These are phyloP conservation scores for Acanthamoeba sp. DNA, from an alignment of 208 protist genomes.

Conservation along the genomic window DNA sequence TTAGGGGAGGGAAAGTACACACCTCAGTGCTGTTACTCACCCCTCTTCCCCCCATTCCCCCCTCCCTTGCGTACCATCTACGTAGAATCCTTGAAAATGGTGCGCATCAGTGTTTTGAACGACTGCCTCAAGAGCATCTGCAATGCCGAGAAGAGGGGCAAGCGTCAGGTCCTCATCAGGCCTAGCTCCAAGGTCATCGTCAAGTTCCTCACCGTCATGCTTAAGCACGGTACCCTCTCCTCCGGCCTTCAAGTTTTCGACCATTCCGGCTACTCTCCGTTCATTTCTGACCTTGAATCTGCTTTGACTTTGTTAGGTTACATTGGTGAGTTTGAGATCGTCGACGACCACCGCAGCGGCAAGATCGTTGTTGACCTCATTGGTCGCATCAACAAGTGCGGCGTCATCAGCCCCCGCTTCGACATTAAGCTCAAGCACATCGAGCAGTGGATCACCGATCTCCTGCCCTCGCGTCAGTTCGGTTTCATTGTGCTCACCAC, in stretches of 20 bases:
- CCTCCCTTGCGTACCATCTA: too few species aligned
- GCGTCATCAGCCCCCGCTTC: constrained; percentile 99
- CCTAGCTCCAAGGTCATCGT: constrained; percentile 99
- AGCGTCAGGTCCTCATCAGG: constrained; percentile 97
- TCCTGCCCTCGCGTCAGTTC: constrained; percentile 99
- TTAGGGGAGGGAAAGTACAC: constrained; percentile 58
- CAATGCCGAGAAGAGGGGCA: constrained; percentile 99
- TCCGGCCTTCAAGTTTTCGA: too few species aligned
- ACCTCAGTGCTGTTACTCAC: neutral
- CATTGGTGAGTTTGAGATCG: constrained; percentile 99
- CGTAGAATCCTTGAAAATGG: constrained; percentile 94
- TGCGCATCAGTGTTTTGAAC: constrained; percentile 98
- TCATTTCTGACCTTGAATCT: too few species aligned
- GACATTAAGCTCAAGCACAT: constrained; percentile 97
- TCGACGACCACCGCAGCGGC: constrained; percentile 99
- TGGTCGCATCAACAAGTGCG: constrained; percentile 99
- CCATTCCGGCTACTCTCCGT: too few species aligned
- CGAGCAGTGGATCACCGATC: constrained; percentile 99
- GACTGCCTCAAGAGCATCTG: constrained; percentile 99
- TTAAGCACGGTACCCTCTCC: constrained; percentile 96
- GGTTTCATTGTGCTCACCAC: constrained; percentile 99
- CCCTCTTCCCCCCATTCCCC: constrained; percentile 30
- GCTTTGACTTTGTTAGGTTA: constrained; percentile 92
- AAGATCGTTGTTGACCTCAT: constrained; percentile 99
- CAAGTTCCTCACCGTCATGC: constrained; percentile 99